Base-by-base conservation (phyloP, 2,329 filamentous ascomycete genomes). In the Neophaeococcomyces mojaviensis region DNA sequence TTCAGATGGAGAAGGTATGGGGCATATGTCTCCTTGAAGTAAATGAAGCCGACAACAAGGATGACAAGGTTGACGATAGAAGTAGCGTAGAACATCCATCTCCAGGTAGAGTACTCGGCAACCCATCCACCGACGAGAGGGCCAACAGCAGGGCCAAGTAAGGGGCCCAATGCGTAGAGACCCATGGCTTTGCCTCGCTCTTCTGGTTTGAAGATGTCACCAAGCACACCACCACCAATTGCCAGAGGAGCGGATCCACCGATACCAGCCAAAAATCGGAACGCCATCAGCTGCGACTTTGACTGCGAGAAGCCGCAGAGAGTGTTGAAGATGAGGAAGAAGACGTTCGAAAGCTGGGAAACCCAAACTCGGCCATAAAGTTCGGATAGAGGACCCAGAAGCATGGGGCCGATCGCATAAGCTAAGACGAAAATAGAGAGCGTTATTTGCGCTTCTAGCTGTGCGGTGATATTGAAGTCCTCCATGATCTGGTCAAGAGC, bases 91-190 rank as follows among this genome's bases (percentile, higher is more conserved):
- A 50, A 46, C 59, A 59, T 33, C 57, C 58, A 50, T 52, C 55
- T 18, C 54, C 56, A 55, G 35, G 49, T 55, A 9, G 58, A 58
- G 20, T 56, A 54, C 53, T 78, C 64, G 1, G 77, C 69, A 24
- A 83, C 75, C 57, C 78, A 82, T 1, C 75, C 78, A 15, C 79
- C 79, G 1, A 73, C 71, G 2, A 83, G 76, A 1, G 80, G 80
- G 0, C 79, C 80, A 18, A 81, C 64, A 4, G 76, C 3, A 34
- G 57, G 57, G 32, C 57, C 58, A 13, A 60, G 55, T 13, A 60
- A 39, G 42, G 56, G 56, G 12, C 55, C 56, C 54, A 57, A 47
- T 12, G 51, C 55, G 33, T 57, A 58, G 16, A 58, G 36, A 49
- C 53, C 54, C 51, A 56, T 56, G 10, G 55, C 57, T 43, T 53